Percentiles rank a stretch among this genome's conserved stretches.
Conservation (phyloP, 2,329 filamentous ascomycete species). For the Fusarium chuoi region DNA sequence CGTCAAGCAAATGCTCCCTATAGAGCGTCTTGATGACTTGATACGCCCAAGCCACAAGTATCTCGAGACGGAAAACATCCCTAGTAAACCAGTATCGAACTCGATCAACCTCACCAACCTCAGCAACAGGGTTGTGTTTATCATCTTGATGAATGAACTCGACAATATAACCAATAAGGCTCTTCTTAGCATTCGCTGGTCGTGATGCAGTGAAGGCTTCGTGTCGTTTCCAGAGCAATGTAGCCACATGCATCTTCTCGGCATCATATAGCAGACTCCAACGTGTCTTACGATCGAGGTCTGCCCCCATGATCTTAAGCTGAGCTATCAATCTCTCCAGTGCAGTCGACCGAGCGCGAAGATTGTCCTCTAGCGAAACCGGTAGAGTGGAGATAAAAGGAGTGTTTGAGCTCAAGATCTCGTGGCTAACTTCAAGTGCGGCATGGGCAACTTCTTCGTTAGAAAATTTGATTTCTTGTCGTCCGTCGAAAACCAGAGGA, state of each 20-base stretch:
- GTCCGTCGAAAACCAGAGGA: constrained; percentile 84
- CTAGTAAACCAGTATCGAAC: constrained; percentile 89
- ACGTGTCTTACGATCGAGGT: constrained; percentile 73
- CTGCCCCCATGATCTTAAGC: constrained; percentile 71
- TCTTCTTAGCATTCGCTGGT: constrained; percentile 70
- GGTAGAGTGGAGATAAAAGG: constrained; percentile 77
- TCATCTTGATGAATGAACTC: constrained; percentile 80
- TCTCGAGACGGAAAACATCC: constrained; percentile 76
- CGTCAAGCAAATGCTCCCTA: constrained; percentile 68
- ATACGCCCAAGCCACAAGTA: constrained; percentile 82
- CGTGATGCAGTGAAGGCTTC: constrained; percentile 73
- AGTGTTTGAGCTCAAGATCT: constrained; percentile 82
- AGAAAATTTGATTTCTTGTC: constrained; percentile 73
- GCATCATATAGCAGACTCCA: constrained; percentile 91
- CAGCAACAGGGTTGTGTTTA: constrained; percentile 73
- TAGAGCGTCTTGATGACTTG: constrained; percentile 79
- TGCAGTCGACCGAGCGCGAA: constrained; percentile 77
- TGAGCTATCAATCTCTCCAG: constrained; percentile 80
- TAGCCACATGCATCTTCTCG: constrained; percentile 86
- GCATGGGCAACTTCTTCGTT: constrained; percentile 78
- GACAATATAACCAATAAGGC: constrained; percentile 78
- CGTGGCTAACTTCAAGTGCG: constrained; percentile 79
- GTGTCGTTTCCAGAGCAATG: constrained; percentile 82
- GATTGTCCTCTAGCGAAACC: constrained; percentile 82
- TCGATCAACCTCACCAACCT: constrained; percentile 77